These are phyloP conservation scores for Mycena crocata DNA, from an alignment of 768 basidiomycete species.

Conservation along the genomic window DNA sequence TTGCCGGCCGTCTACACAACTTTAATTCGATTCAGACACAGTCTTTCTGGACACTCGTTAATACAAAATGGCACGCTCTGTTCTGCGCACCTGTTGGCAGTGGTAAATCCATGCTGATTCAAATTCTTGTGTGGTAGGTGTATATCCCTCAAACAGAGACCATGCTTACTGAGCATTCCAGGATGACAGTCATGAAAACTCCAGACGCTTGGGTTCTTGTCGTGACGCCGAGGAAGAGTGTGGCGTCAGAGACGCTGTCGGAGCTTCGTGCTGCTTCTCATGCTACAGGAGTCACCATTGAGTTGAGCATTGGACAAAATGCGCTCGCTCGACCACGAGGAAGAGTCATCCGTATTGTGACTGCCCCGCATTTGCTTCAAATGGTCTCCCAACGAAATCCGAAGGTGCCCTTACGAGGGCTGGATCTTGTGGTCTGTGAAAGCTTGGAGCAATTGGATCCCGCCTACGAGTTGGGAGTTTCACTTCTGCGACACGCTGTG, in stretches of 20 bases:
- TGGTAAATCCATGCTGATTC: slow-evolving; percentile 83
- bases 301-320: slow-evolving; percentile 48
- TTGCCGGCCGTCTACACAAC: slow-evolving; percentile 59
- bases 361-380: slow-evolving; percentile 63
- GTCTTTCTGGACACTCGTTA: slow-evolving; percentile 82
- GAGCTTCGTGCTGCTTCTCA: slow-evolving; percentile 59
- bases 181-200: slow-evolving; percentile 63
- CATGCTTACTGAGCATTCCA: slow-evolving; percentile 42
- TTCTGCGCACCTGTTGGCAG: slow-evolving; percentile 83
- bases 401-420: slow-evolving; percentile 46
- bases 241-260: slow-evolving; percentile 66
- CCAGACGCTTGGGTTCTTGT: slow-evolving; percentile 69
- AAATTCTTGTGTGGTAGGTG: slow-evolving; percentile 79
- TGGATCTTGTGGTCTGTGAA: slow-evolving; percentile 83
- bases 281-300: slow-evolving; percentile 53
- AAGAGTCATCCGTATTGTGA: slow-evolving; percentile 66
- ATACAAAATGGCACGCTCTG: slow-evolving; percentile 74
- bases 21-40: slow-evolving; percentile 94
- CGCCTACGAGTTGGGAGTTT: slow-evolving; percentile 85
- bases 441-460: slow-evolving; percentile 86
- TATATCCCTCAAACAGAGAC: background rate
- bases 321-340: slow-evolving; percentile 51
- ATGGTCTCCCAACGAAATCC: slow-evolving; percentile 50
- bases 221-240: slow-evolving; percentile 68
- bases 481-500: slow-evolving; percentile 74